Conservation (phyloP, 2,329 filamentous ascomycete species). For the Stachybotrys chlorohalonatus region DNA sequence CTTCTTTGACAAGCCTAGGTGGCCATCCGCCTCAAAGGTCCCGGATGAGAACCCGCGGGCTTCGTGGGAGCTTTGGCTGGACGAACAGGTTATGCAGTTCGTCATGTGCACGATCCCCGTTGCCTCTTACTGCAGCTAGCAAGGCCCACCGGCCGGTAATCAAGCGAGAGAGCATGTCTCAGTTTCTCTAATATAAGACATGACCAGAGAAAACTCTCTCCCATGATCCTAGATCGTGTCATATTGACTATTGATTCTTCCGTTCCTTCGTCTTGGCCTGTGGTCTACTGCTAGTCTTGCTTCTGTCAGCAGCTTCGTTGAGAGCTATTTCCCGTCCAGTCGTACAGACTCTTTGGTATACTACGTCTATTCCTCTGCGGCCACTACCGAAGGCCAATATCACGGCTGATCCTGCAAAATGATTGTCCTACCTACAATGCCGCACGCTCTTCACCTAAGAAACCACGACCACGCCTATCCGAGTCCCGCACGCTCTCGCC, state of each 20-base stretch:
- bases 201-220: not conserved
- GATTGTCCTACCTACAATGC: conserved; percentile 17
- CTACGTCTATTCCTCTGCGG: not conserved
- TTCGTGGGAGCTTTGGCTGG: not conserved
- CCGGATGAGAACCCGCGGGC: not conserved
- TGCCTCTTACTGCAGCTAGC: not conserved
- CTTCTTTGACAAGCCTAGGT: not conserved
- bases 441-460: conserved; percentile 9
- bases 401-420: conserved; percentile 9
- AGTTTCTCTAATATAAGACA: not conserved
- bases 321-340: too few relatives aligned
- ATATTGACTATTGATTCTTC: not conserved
- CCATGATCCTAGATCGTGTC: not conserved
- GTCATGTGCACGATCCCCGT: not conserved
- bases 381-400: not conserved
- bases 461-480: conserved; percentile 5
- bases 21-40: not conserved
- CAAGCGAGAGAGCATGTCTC: not conserved
- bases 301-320: not conserved
- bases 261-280: not conserved
- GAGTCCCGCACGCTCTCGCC: conserved; percentile 4
- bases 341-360: not conserved
- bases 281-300: not conserved
- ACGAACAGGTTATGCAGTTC: not conserved
- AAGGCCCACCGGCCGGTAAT: not conserved